These are phyloP conservation scores for Yamadazyma mexicana DNA, from an alignment of 1,139 yeast species.

Conservation along the genomic window DNA sequence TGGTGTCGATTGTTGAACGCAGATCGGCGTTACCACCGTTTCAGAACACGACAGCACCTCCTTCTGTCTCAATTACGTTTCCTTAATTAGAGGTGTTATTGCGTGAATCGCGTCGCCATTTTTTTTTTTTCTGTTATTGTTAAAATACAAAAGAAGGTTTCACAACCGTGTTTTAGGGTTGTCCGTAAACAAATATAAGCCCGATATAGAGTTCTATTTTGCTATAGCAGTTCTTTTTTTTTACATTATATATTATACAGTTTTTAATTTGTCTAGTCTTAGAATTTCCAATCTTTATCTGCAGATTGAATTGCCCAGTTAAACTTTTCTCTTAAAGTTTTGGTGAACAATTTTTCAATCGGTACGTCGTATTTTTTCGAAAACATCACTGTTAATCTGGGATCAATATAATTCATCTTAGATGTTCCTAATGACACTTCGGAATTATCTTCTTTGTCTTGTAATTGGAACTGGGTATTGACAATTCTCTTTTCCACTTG, in stretches of 20 bases:
- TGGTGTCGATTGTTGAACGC: background rate
- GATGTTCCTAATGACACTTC: conserved; percentile 93
- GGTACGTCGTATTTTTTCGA: conserved; percentile 87
- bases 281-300: conserved; percentile 86
- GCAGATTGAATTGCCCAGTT: conserved; percentile 95
- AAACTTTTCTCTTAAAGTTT: conserved; percentile 88
- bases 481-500: conserved; percentile 70
- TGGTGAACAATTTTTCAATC: conserved; percentile 86
- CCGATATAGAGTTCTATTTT: too few relatives aligned
- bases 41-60: too few relatives aligned
- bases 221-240: too few relatives aligned
- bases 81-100: too few relatives aligned
- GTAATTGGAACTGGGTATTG: conserved; percentile 69
- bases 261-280: conserved; percentile 6
- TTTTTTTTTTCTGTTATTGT: too few relatives aligned
- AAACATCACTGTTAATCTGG: conserved; percentile 87
- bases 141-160: too few relatives aligned
- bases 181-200: too few relatives aligned
- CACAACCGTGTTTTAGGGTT: conserved; percentile 8
- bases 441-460: conserved; percentile 92
- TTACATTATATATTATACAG: background rate
- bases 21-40: too few relatives aligned
- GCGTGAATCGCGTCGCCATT: too few relatives aligned
- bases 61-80: background rate
- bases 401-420: conserved; percentile 93